Percentiles rank a stretch among this genome's conserved stretches.
phyloP scores from a whole-genome alignment of 768 basidiomycete species.

The Russula compacta region DNA sequence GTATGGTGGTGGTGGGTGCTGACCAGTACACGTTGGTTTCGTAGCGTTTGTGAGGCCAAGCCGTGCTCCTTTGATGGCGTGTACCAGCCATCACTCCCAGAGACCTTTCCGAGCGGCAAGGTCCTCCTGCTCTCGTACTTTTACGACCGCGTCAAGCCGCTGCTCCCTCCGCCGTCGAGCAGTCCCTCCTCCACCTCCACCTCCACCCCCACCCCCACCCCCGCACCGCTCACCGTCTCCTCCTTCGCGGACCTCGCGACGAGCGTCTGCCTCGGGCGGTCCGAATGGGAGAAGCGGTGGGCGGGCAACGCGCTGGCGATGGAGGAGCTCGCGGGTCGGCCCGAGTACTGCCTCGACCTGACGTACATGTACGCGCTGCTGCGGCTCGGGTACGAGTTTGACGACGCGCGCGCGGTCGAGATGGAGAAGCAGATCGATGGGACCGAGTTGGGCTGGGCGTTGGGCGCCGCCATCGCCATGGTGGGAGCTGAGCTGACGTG shows the following conservation, averaged over 20 bases:
- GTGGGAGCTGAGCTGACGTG: constrained; percentile 55
- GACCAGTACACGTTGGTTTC: neutral
- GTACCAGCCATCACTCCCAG: constrained; percentile 87
- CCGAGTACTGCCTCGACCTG: constrained; percentile 93
- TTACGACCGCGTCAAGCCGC: constrained; percentile 84
- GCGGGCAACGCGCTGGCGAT: constrained; percentile 38
- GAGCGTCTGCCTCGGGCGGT: constrained; percentile 63
- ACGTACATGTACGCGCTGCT: constrained; percentile 91
- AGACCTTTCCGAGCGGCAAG: constrained; percentile 79
- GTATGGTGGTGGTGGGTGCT: neutral
- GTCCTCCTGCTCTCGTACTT: constrained; percentile 95
- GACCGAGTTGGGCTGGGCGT: constrained; percentile 90
- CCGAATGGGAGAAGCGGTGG: constrained; percentile 48
- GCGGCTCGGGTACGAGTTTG: constrained; percentile 85
- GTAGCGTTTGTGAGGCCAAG: constrained; percentile 76
- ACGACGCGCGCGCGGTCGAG: constrained; percentile 51
- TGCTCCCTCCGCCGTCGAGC: constrained; percentile 36
- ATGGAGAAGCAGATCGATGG: constrained; percentile 83
- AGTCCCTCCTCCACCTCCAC: too few species aligned
- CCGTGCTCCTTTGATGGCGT: constrained; percentile 97
- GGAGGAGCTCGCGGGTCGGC: constrained; percentile 67
- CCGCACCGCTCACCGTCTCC: constrained; percentile 31
- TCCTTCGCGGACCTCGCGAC: constrained; percentile 56
- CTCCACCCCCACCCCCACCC: neutral
- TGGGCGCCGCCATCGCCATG: constrained; percentile 77